phyloP scores from a whole-genome alignment of 2,329 filamentous ascomycete genomes.

The Penicillium sp. region DNA sequence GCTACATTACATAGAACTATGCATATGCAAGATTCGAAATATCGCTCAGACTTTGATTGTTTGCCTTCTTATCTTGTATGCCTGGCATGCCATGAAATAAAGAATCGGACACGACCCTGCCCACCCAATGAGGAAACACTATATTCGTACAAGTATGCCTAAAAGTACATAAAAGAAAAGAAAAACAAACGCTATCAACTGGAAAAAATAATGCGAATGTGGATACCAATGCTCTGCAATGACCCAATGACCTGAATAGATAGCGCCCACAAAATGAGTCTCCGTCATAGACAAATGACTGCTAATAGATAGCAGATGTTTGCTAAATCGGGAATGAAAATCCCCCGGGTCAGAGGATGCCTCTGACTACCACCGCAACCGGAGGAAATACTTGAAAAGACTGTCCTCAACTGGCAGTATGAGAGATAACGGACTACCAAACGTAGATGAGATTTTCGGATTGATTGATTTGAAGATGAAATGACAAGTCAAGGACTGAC shows the following conservation, averaged over 20 bases:
- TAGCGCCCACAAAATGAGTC: not conserved
- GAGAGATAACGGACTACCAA: not conserved
- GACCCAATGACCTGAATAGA: not conserved
- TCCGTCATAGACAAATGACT: not conserved
- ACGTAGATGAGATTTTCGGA: not conserved
- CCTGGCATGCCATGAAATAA: not conserved
- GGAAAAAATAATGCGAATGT: conserved; percentile 2
- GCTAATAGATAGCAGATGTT: conserved; percentile 5
- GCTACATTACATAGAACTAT: not conserved
- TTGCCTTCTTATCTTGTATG: not conserved
- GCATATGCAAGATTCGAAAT: not conserved
- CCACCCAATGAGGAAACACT: not conserved
- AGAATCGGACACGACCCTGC: not conserved
- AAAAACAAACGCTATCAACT: not conserved
- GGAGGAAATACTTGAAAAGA: not conserved
- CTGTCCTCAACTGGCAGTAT: not conserved
- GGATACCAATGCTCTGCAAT: not conserved
- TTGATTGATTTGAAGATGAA: not conserved
- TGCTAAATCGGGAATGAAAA: conserved; percentile 15
- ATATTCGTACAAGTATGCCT: not conserved
- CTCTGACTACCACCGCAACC: not conserved
- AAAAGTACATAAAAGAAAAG: not conserved
- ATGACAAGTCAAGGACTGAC: not conserved
- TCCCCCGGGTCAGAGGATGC: not conserved
- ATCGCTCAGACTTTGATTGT: not conserved